A percentile compares a stretch with the other conserved stretches of the same genome.
phyloP scores from a whole-genome alignment of 2,329 filamentous ascomycete species.

The Sclerotinia nivalis region DNA sequence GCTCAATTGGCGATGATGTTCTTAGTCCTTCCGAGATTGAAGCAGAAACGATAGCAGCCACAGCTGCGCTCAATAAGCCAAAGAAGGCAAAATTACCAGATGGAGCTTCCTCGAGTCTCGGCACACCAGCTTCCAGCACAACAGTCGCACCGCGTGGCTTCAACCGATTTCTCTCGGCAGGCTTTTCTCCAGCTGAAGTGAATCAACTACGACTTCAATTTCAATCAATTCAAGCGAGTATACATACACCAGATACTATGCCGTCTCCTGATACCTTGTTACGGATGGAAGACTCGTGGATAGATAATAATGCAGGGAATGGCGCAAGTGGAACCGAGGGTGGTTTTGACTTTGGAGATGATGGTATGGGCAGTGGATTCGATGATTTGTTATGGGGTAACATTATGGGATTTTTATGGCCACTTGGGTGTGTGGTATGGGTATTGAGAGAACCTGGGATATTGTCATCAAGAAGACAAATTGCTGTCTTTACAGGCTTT shows the following conservation, averaged over 20 bases:
- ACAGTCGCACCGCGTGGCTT: constrained; percentile 73
- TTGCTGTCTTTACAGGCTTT: constrained; percentile 85
- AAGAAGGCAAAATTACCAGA: constrained; percentile 25
- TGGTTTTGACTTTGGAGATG: constrained; percentile 44
- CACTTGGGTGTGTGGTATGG: constrained; percentile 83
- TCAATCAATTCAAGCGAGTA: constrained; percentile 76
- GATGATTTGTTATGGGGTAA: constrained; percentile 89
- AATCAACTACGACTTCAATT: constrained; percentile 86
- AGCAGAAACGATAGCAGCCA: constrained; percentile 55
- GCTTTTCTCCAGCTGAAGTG: constrained; percentile 82
- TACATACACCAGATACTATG: constrained; percentile 86
- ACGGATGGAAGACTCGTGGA: constrained; percentile 84
- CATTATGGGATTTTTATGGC: constrained; percentile 93
- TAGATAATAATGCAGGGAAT: constrained; percentile 64
- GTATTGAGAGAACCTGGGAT: constrained; percentile 83
- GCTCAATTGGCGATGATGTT: constrained; percentile 79
- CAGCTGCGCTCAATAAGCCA: constrained; percentile 28
- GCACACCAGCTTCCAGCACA: constrained; percentile 37
- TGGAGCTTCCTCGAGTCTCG: constrained; percentile 25
- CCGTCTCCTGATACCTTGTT: constrained; percentile 75
- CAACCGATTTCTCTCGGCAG: constrained; percentile 77
- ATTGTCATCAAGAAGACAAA: constrained; percentile 79
- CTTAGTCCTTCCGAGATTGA: constrained; percentile 69
- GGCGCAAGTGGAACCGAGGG: constrained; percentile 43
- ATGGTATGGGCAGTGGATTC: constrained; percentile 51